phyloP scores from a whole-genome alignment of 176 grass and related monocot species.

The Eragrostis nindensis region DNA sequence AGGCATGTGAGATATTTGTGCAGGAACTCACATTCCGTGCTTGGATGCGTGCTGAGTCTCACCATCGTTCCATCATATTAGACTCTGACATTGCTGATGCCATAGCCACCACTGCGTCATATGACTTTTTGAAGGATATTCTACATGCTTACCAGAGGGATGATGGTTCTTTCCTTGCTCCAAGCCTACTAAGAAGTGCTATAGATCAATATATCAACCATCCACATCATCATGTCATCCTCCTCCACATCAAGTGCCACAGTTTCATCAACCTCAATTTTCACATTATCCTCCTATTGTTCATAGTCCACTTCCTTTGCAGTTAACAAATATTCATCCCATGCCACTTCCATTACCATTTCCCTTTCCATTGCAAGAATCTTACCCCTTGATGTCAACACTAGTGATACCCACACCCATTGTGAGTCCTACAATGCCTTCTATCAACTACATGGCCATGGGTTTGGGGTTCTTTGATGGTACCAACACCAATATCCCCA shows the following conservation, averaged over 20 bases:
- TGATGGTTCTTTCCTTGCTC: background rate
- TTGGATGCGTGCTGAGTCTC: slow-evolving; percentile 4
- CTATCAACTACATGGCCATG: background rate
- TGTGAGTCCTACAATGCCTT: background rate
- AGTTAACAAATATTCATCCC: background rate
- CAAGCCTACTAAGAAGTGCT: background rate
- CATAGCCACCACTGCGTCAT: background rate
- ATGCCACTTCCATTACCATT: background rate
- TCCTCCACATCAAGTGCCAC: background rate
- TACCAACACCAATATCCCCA: no score
- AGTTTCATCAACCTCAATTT: background rate
- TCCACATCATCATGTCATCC: background rate
- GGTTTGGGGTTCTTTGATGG: background rate
- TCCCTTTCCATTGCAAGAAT: background rate
- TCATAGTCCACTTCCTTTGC: background rate
- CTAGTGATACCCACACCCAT: background rate
- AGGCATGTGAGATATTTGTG: slow-evolving; percentile 35
- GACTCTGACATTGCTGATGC: slow-evolving; percentile 8
- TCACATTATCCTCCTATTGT: background rate
- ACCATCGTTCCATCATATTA: background rate
- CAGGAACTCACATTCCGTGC: slow-evolving; percentile 9
- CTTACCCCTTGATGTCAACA: background rate
- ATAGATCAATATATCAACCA: rapidly evolving
- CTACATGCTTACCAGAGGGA: background rate
- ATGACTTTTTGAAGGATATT: slow-evolving; percentile 10